Base-by-base conservation (phyloP, 2,329 filamentous ascomycete genomes). In the Diaporthe vaccinii region DNA sequence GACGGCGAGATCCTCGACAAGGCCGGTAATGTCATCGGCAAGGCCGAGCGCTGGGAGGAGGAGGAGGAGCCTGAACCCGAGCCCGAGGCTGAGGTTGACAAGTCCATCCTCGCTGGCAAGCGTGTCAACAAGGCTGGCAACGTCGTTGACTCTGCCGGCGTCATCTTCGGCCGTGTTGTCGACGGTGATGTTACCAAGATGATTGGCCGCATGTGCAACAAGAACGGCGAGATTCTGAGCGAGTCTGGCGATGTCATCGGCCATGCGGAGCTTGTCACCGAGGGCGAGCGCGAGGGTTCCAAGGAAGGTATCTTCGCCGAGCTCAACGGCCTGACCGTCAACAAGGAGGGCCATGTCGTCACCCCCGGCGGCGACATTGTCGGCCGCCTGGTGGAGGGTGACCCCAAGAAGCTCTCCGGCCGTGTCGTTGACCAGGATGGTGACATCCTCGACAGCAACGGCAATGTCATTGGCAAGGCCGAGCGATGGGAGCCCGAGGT, bases 381-480 rank as follows among this genome's bases (percentile, higher is more conserved):
- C 65, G 95, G 95, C 31, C 88, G 92, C 57, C 88, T 96, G 53
- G 86, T 89, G 4, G 90, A 91, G 62, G 95, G 94, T 3, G 93
- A 97, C 73, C 82, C 89, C 49, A 95, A 95, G 88, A 86, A 88
- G 70, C 89, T 97, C 1, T 90, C 92, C 51, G 95, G 95, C 22
- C 93, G 94, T 62, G 80, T 87, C 12, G 94, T 97, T 25, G 95
- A 97, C 74, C 92, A 95, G 77, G 94, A 97, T 77, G 95, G 95
- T 51, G 94, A 97, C 74, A 91, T 97, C 44, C 87, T 94, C 74
- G 95, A 97, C 86, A 92, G 91, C 82, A 95, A 95, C 80, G 90
- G 90, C 44, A 92, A 92, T 77, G 81, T 85, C 1, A 82, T 92
- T 2, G 90, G 89, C 39, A 88, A 89, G 76, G 90, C 90, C 0